Evolutionary conservation across 495 filamentous ascomycete species (phyloP).

Genomic region (Cairneyella variabilis): DNA sequence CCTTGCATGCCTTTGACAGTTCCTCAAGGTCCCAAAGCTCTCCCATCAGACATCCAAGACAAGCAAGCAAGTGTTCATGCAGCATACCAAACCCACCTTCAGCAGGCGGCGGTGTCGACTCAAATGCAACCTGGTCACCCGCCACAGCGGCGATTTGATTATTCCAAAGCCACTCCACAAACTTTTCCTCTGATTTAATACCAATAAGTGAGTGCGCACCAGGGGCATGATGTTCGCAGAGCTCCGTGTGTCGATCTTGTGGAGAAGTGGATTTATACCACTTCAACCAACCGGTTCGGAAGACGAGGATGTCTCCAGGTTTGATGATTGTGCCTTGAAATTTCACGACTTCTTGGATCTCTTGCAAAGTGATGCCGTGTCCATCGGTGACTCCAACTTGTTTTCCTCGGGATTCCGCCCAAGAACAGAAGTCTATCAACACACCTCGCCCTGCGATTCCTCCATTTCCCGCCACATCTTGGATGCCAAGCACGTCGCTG

Average conservation of each 20-base stretch:
- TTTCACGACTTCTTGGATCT: not conserved
- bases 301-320: not conserved
- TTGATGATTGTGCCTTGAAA: not conserved
- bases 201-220: no score
- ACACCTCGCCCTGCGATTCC: not conserved
- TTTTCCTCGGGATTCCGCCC: no score
- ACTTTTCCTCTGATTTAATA: not conserved
- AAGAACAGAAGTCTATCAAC: not conserved
- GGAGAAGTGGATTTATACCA: not conserved
- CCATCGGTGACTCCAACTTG: not conserved
- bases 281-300: not conserved
- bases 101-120: not conserved
- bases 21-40: not conserved
- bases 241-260: not conserved
- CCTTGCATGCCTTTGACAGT: not conserved
- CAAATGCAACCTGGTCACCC: not conserved
- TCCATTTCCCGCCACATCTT: not conserved
- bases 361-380: not conserved
- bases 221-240: no score
- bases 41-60: no score
- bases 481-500: not conserved
- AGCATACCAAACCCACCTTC: not conserved
- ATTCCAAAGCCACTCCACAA: not conserved
- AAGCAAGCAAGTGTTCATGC: no score
- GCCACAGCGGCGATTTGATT: not conserved